Evolutionary conservation across 768 basidiomycete genomes (phyloP), one percentile per base, ranked within the genome.

Genomic region (Rhizopogon sp.): DNA sequence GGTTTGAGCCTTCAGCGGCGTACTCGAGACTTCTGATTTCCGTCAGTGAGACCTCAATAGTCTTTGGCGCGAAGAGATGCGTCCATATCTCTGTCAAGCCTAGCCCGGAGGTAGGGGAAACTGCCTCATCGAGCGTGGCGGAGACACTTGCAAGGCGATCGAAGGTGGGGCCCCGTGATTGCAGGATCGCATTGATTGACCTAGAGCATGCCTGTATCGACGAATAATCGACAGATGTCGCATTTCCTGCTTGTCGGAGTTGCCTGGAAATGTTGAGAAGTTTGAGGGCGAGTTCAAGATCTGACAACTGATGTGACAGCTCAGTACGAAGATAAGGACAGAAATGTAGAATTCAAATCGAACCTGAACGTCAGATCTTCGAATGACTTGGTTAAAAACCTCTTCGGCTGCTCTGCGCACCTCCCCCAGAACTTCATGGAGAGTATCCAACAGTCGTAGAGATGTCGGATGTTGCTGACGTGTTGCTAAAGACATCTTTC

Each of bases 41-140:
- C 20, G 20, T 7, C 9, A 54, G 67, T 6, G 53, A 60, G 9
- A 60, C 49, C 31, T 60, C 62, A 43, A 44, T 55, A 39, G 43
- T 47, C 56, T 51, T 54, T 17, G 61, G 60, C 11, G 41, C 39
- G 10, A 63, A 76, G 53, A 85, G 67, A 6, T 65, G 67, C 11
- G 76, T 72, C 93, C 93, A 96, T 37, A 96, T 80, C 20, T 84
- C 76, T 17, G 79, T 71, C 66, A 94, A 72, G 22, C 87, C 88
- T 25, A 82, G 74, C 4, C 95, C 94, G n/a, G 82, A 79, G 6
- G 83, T 81, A 14, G 84, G 77, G 3, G 79, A 80, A 14, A 88
- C 74, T 3, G 73, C 63, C 5, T 75, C 68, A 39, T 76, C 72
- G 3, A 95, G 71, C 6, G 63, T 61, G 33, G 70, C 54, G 6